Percentiles rank a stretch among this genome's conserved stretches.
phyloP scores from a whole-genome alignment of 371 early-diverging fungal species.

The Rhizopus arrhizus region DNA sequence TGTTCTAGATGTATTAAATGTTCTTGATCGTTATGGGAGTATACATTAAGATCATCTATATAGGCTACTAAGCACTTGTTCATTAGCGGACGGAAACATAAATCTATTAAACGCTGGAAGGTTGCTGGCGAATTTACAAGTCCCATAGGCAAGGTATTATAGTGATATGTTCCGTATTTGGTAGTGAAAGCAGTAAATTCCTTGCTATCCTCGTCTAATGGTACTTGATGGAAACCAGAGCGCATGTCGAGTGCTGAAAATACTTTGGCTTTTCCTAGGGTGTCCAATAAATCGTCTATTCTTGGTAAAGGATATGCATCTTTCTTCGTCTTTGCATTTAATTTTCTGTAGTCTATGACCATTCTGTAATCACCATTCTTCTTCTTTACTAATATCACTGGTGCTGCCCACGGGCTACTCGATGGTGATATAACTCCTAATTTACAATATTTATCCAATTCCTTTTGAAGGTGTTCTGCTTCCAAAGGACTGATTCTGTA shows the following conservation, averaged over 20 bases:
- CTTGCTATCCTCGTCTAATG: background rate
- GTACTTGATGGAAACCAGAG: conserved; percentile 12
- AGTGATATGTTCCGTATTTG: conserved; percentile 9
- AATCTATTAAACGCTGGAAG: conserved; percentile 9
- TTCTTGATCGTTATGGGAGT: background rate
- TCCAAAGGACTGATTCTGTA: background rate
- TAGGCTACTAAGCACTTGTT: conserved; percentile 1
- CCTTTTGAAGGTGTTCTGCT: background rate
- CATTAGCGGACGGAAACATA: background rate
- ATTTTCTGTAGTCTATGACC: conserved; percentile 44
- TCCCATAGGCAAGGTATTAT: background rate
- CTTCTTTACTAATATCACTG: conserved; percentile 54
- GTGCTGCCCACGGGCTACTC: conserved; percentile 25
- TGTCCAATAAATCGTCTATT: conserved; percentile 35
- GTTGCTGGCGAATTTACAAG: background rate
- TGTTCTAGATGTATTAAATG: background rate
- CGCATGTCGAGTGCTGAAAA: conserved; percentile 25
- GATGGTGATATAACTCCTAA: conserved; percentile 21
- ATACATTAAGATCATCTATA: background rate
- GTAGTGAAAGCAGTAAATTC: conserved; percentile 14
- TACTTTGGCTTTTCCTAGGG: conserved; percentile 24
- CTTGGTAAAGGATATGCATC: conserved; percentile 43
- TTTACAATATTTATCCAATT: conserved; percentile 10
- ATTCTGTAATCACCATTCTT: conserved; percentile 43
- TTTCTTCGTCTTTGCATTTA: conserved; percentile 38